Evolutionary conservation across 768 basidiomycete species (phyloP).

Genomic region (Pleurotus sapidus): DNA sequence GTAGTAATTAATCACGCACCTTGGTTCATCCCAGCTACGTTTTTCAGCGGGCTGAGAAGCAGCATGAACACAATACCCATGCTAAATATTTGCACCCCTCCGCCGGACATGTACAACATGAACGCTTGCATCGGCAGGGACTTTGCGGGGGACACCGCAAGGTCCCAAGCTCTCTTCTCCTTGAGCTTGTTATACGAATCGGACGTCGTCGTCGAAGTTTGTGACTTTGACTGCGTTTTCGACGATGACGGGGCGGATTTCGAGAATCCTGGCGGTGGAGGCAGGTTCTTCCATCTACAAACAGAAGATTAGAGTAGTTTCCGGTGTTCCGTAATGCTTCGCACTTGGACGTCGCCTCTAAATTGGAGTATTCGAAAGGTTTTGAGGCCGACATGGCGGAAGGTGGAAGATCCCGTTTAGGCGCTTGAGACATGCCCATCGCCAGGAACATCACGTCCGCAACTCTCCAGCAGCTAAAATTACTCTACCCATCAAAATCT

Average conservation of each 20-base stretch:
- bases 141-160: constrained; percentile 83
- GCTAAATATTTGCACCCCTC: constrained; percentile 94
- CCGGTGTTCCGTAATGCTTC: background rate
- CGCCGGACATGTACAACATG: constrained; percentile 98
- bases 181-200: constrained; percentile 66
- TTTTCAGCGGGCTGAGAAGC: constrained; percentile 82
- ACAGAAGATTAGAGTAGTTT: background rate
- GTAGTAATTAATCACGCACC: constrained; percentile 43
- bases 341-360: constrained; percentile 6
- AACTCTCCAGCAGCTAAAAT: background rate
- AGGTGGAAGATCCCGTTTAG: no score
- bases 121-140: constrained; percentile 95
- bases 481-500: background rate
- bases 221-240: constrained; percentile 26
- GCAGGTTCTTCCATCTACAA: constrained; percentile 8
- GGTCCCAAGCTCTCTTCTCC: constrained; percentile 81
- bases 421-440: no score
- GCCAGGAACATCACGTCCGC: background rate
- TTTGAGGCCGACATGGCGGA: background rate
- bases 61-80: constrained; percentile 97
- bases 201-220: constrained; percentile 28
- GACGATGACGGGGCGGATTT: constrained; percentile 30
- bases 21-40: constrained; percentile 72
- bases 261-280: constrained; percentile 9
- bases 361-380: background rate